These are phyloP conservation scores for Erysimum cheiranthoides DNA, from an alignment of 345 rosid genomes.

Conservation along the genomic window DNA sequence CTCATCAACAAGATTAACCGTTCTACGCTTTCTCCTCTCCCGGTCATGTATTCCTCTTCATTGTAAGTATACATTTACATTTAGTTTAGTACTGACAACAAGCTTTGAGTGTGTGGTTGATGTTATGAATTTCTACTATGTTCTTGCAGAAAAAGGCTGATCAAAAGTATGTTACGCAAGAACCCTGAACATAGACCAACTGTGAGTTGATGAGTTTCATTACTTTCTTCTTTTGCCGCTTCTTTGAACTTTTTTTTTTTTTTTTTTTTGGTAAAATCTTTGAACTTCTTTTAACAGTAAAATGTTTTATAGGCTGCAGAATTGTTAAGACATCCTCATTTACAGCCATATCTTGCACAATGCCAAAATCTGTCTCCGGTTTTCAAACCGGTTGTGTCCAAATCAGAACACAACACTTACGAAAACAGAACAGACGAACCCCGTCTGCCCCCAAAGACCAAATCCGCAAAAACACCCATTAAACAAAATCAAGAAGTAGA, in stretches of 20 bases:
- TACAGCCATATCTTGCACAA: slow-evolving; percentile 76
- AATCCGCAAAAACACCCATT: slow-evolving; percentile 27
- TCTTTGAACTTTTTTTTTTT: slow-evolving; percentile 5
- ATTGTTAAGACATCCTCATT: slow-evolving; percentile 85
- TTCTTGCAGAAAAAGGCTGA: slow-evolving; percentile 78
- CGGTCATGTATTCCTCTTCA: slow-evolving; percentile 84
- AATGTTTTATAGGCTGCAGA: slow-evolving; percentile 77
- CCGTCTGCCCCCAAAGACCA: slow-evolving; percentile 43
- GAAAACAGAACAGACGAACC: slow-evolving; percentile 54
- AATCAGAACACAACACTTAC: slow-evolving; percentile 55
- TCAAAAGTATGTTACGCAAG: slow-evolving; percentile 89
- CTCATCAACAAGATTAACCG: slow-evolving; percentile 95
- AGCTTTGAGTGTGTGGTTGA: background rate
- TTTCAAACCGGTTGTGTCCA: slow-evolving; percentile 80
- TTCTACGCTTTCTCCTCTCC: slow-evolving; percentile 89
- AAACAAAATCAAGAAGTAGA: slow-evolving; percentile 34
- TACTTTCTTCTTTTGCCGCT: slow-evolving; percentile 7
- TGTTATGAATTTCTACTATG: slow-evolving; percentile 1
- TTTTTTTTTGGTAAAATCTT: too few species aligned
- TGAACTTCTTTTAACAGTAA: background rate
- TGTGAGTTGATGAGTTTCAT: slow-evolving; percentile 54
- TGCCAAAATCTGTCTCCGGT: slow-evolving; percentile 72
- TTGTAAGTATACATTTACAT: slow-evolving; percentile 58
- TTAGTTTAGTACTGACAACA: background rate
- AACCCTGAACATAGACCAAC: slow-evolving; percentile 85